Evolutionary conservation across 495 filamentous ascomycete genomes (phyloP).

Genomic region (Podospora australis): DNA sequence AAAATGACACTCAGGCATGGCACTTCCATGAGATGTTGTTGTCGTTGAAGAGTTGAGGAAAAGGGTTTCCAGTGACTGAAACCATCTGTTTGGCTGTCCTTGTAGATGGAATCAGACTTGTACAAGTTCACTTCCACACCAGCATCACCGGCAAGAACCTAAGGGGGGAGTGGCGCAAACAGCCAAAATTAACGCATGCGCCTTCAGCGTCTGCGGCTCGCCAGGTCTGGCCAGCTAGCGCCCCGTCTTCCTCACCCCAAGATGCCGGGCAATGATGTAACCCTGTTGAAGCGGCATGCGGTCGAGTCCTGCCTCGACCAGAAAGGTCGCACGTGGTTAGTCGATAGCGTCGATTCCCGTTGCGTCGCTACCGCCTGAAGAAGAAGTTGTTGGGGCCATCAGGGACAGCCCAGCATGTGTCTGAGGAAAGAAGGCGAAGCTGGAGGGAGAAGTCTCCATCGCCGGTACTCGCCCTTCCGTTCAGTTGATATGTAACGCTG

Average conservation of each 20-base stretch:
- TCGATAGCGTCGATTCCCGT: background rate
- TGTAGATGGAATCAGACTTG: no score
- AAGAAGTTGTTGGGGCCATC: no score
- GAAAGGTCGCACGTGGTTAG: background rate
- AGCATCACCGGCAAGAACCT: no score
- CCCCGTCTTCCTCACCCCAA: background rate
- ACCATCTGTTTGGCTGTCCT: no score
- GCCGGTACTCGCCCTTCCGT: background rate
- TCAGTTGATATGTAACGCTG: background rate
- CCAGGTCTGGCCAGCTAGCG: background rate
- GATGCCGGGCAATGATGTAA: conserved; percentile 1
- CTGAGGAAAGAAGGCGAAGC: background rate
- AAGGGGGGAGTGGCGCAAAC: no score
- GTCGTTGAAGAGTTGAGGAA: no score
- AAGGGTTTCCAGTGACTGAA: no score
- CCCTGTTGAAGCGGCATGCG: no score
- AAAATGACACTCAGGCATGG: no score
- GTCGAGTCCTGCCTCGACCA: no score
- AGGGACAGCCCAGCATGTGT: background rate
- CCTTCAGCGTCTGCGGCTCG: background rate
- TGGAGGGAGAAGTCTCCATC: background rate
- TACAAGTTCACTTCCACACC: no score
- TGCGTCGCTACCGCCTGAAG: background rate
- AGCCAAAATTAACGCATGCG: background rate
- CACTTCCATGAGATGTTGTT: no score